phyloP scores from a whole-genome alignment of 2,329 filamentous ascomycete genomes.

The Hysterium pulicare region DNA sequence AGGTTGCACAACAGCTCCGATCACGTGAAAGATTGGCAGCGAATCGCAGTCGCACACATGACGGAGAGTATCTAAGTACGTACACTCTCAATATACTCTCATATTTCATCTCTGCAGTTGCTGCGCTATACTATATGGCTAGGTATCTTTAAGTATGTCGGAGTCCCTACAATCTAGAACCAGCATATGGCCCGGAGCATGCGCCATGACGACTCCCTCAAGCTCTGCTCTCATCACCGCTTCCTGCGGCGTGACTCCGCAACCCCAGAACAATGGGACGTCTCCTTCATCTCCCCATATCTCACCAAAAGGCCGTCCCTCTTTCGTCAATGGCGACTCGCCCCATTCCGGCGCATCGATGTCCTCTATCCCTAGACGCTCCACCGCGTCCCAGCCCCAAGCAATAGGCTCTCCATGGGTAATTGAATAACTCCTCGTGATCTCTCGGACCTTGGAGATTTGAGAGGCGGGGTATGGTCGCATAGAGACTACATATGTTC shows the following conservation, averaged over 20 bases:
- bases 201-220: conserved; percentile 57
- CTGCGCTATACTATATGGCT: too few species aligned
- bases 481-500: conserved; percentile 62
- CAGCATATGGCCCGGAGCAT: conserved; percentile 62
- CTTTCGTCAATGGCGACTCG: conserved; percentile 41
- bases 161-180: conserved; percentile 52
- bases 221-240: conserved; percentile 57
- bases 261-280: conserved; percentile 61
- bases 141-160: conserved; percentile 32
- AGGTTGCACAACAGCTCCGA: too few species aligned
- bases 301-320: conserved; percentile 38
- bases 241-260: conserved; percentile 64
- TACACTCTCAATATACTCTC: too few species aligned
- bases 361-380: conserved; percentile 53
- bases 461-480: conserved; percentile 52
- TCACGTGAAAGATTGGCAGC: too few species aligned
- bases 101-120: too few species aligned
- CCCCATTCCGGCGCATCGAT: conserved; percentile 57
- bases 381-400: conserved; percentile 60
- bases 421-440: conserved; percentile 53
- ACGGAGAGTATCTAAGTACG: too few species aligned
- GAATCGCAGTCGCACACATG: too few species aligned
- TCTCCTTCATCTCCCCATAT: conserved; percentile 40
- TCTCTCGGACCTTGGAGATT: conserved; percentile 51
- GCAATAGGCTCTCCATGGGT: conserved; percentile 64